phyloP scores from a whole-genome alignment of 176 grass and related monocot genomes.

The Alopecurus myosuroides region DNA sequence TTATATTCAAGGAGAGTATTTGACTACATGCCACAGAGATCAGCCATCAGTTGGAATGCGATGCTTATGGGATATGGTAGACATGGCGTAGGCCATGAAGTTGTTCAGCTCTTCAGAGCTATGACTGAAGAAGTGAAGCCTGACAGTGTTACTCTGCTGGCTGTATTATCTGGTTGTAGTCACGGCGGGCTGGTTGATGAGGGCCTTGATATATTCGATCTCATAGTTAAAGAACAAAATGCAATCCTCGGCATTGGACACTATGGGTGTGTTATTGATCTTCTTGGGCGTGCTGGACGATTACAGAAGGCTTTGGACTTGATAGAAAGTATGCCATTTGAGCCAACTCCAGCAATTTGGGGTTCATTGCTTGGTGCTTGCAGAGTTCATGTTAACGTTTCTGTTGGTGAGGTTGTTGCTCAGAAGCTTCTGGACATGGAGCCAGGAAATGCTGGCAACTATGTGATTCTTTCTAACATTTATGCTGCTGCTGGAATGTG shows the following conservation, averaged over 20 bases:
- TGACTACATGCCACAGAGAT: conserved; percentile 59
- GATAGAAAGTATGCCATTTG: conserved; percentile 58
- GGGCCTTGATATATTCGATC: conserved; percentile 59
- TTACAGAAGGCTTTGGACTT: conserved; percentile 52
- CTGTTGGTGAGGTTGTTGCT: conserved; percentile 51
- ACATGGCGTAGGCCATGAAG: conserved; percentile 59
- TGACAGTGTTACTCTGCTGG: conserved; percentile 55
- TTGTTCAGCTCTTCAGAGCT: conserved; percentile 46
- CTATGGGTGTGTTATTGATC: conserved; percentile 72
- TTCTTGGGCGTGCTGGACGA: conserved; percentile 66
- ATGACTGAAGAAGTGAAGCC: conserved; percentile 52
- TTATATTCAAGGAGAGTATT: conserved; percentile 60
- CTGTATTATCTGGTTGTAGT: conserved; percentile 64
- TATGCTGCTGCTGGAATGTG: conserved; percentile 73
- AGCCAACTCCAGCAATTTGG: conserved; percentile 61
- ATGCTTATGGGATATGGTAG: conserved; percentile 69
- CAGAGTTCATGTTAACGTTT: conserved; percentile 60
- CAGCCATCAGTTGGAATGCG: conserved; percentile 69
- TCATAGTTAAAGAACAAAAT: conserved; percentile 51
- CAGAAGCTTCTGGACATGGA: conserved; percentile 66
- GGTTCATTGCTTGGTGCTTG: conserved; percentile 67
- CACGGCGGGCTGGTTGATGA: conserved; percentile 64
- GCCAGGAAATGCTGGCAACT: conserved; percentile 73
- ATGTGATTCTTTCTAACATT: conserved; percentile 85
- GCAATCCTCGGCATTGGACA: conserved; percentile 39